Base-by-base conservation (phyloP, 257 asterid species). In the Verbena officinalis region DNA sequence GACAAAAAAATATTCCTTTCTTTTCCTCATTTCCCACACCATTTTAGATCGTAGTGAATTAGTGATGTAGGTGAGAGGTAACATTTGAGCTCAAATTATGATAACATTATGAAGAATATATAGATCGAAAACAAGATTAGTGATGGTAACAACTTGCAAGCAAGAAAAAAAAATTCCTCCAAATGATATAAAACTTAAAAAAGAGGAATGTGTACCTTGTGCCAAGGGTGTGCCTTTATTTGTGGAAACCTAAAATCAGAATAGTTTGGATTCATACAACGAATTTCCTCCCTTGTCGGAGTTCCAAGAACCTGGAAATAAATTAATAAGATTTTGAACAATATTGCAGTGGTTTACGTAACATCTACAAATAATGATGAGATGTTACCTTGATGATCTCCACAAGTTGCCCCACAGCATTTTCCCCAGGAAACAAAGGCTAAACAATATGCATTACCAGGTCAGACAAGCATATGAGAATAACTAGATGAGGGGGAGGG, bases 341-440 rank as follows among this genome's bases (percentile, higher is more conserved):
- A 55, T 39, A 14, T 42, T 20, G 33, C 49, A 40, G 63, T 21
- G 34, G 5, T 57, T 12, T 52, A 66, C 61, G 74, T 40, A 45
- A 64, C 40, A 38, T 44, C 38, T 62, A 51, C 16, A 55, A 16
- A 65, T n/a, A 58, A 51, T 22, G 33, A 72, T 33, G 44, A 53
- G 46, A 52, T 44, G 19, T 49, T 74, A 91, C 98, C 96, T 88
- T 91, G 71, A 91, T 91, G 65, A 91, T 89, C 78, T 91, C 96
- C 75, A 91, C 98, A 65, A 91, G 90, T 77, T 91, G 98, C 63
- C 86, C 98, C n/a, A 91, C 98, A 15, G 95, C 98, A 77, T 91
- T 91, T 79, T 88, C 96, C 60, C 98, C 98, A 24, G 98, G 98
- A 78, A 91, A 91, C 71, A 91, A 79, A 68, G 96, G 98, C 98